Evolutionary conservation across 345 rosid species (phyloP).

Genomic region (Arabidopsis thaliana): TAIR10.1 NC_003071.7:16932001-16932500

Average conservation of each 20-base stretch:
- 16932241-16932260: conserved; percentile 94
- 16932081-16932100: conserved; percentile 99
- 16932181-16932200: conserved; percentile 15
- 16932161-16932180: neutral
- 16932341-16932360: conserved; percentile 25
- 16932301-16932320: conserved; percentile 16
- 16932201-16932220: neutral
- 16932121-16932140: conserved; percentile 99
- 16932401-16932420: conserved; percentile 95
- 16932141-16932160: conserved; percentile 35
- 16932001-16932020: conserved; percentile 67
- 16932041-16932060: conserved; percentile 82
- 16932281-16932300: conserved; percentile 65
- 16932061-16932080: conserved; percentile 90
- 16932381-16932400: conserved; percentile 96
- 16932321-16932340: conserved; percentile 32
- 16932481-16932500: conserved; percentile 93
- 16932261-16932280: conserved; percentile 90
- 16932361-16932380: conserved; percentile 84
- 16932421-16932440: conserved; percentile 96
- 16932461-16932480: conserved; percentile 75
- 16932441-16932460: conserved; percentile 96
- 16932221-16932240: conserved; percentile 84
- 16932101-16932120: conserved; percentile 98
- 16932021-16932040: conserved; percentile 67